Evolutionary conservation across 2,329 filamentous ascomycete genomes (phyloP).

Genomic region (Volutella citrinella): DNA sequence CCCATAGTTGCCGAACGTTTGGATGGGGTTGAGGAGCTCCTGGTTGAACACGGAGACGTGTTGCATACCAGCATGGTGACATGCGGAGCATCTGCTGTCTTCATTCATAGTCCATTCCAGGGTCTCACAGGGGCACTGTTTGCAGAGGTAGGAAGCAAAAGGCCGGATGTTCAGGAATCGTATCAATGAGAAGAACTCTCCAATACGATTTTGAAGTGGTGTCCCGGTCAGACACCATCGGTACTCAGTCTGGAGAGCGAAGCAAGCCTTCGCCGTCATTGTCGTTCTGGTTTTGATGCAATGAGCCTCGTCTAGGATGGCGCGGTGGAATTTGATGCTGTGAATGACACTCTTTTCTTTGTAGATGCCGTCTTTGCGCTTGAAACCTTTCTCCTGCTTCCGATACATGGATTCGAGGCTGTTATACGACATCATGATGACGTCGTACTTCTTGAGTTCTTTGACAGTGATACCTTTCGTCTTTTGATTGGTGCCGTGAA

Average conservation of each 20-base stretch:
- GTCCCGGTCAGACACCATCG: constrained; percentile 97
- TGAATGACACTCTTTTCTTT: constrained; percentile 82
- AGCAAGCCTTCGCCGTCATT: constrained; percentile 91
- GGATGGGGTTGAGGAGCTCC: constrained; percentile 84
- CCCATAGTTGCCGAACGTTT: constrained; percentile 57
- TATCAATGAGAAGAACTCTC: constrained; percentile 92
- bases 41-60: constrained; percentile 76
- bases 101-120: constrained; percentile 81
- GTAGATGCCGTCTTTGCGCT: constrained; percentile 72
- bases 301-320: constrained; percentile 94
- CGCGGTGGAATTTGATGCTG: constrained; percentile 79
- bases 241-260: constrained; percentile 81
- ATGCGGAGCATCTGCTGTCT: constrained; percentile 67
- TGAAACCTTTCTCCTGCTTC: constrained; percentile 89
- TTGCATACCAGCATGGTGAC: constrained; percentile 45
- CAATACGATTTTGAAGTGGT: constrained; percentile 93
- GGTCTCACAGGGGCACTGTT: constrained; percentile 74
- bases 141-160: constrained; percentile 93
- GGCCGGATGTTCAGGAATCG: constrained; percentile 86
- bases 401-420: constrained; percentile 87
- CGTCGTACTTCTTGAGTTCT: constrained; percentile 78
- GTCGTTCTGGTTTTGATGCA: constrained; percentile 90
- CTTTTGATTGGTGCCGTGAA: constrained; percentile 82
- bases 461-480: constrained; percentile 72
- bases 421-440: constrained; percentile 97